Percentiles rank a stretch among this genome's conserved stretches.
phyloP scores from a whole-genome alignment of 208 protist genomes.

The Leptomonas seymouri region DNA sequence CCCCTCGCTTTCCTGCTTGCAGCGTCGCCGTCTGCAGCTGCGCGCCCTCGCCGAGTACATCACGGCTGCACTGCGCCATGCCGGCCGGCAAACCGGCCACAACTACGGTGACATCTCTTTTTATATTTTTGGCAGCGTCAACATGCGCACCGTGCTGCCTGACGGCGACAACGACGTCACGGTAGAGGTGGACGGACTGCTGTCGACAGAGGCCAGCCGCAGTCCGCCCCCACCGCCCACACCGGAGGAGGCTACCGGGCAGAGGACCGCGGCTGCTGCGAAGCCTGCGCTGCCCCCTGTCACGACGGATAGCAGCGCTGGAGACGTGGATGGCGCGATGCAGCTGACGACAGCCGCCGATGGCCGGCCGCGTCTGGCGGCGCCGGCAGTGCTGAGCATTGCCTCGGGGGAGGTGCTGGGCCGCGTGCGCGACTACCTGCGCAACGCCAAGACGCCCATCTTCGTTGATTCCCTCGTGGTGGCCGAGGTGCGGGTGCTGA shows the following conservation, averaged over 20 bases:
- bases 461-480: conserved; percentile 80
- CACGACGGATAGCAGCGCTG: conserved; percentile 62
- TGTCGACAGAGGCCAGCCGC: conserved; percentile 26
- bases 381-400: conserved; percentile 60
- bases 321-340: conserved; percentile 54
- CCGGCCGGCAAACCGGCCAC: conserved; percentile 33
- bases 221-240: conserved; percentile 18
- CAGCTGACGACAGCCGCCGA: conserved; percentile 52
- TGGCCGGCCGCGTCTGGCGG: conserved; percentile 44
- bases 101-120: conserved; percentile 61
- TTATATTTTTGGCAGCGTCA: conserved; percentile 87
- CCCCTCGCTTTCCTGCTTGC: conserved; percentile 50
- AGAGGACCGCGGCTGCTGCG: conserved; percentile 10
- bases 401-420: conserved; percentile 72
- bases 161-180: conserved; percentile 91
- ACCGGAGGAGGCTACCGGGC: conserved; percentile 5
- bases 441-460: conserved; percentile 47
- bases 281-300: conserved; percentile 32
- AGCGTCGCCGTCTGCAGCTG: conserved; percentile 62
- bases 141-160: conserved; percentile 87
- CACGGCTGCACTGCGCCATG: conserved; percentile 59
- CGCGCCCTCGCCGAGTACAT: conserved; percentile 58
- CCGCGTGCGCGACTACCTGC: conserved; percentile 68
- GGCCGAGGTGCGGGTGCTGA: conserved; percentile 88
- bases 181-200: conserved; percentile 76